Conservation (phyloP, 768 basidiomycete genomes). For the Megacollybia marginata region DNA sequence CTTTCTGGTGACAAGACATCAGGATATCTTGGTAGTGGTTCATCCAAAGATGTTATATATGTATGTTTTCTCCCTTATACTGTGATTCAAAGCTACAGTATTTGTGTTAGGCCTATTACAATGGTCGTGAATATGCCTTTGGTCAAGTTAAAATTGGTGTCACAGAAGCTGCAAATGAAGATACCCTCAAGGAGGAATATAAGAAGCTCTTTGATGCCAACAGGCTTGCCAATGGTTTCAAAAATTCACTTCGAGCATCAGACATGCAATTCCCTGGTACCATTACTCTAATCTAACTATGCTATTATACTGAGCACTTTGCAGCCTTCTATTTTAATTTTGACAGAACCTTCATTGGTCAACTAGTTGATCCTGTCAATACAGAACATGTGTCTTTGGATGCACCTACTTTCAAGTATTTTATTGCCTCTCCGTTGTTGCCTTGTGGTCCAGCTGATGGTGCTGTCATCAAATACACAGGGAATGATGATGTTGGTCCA, state of each 20-base stretch:
- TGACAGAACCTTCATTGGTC: constrained; percentile 14
- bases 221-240: too few relatives aligned
- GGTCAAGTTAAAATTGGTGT: constrained; percentile 5
- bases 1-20: neutral
- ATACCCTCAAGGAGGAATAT: too few relatives aligned
- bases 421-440: too few relatives aligned
- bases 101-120: constrained; percentile 7
- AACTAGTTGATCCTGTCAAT: too few relatives aligned
- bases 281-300: neutral
- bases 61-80: neutral
- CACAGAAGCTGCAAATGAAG: constrained; percentile 4
- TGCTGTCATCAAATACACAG: too few relatives aligned
- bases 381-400: constrained; percentile 4
- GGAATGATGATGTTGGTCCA: constrained; percentile 14
- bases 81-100: neutral
- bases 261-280: neutral
- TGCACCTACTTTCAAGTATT: constrained; percentile 9
- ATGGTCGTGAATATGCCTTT: too few relatives aligned
- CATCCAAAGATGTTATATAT: neutral
- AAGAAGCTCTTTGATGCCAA: too few relatives aligned
- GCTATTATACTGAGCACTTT: neutral
- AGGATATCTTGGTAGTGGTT: too few relatives aligned
- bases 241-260: neutral
- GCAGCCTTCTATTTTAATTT: constrained; percentile 23
- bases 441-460: too few relatives aligned